Evolutionary conservation across 2,329 filamentous ascomycete species (phyloP), one percentile per base, ranked within the genome.

Genomic region (Apiospora koreana): DNA sequence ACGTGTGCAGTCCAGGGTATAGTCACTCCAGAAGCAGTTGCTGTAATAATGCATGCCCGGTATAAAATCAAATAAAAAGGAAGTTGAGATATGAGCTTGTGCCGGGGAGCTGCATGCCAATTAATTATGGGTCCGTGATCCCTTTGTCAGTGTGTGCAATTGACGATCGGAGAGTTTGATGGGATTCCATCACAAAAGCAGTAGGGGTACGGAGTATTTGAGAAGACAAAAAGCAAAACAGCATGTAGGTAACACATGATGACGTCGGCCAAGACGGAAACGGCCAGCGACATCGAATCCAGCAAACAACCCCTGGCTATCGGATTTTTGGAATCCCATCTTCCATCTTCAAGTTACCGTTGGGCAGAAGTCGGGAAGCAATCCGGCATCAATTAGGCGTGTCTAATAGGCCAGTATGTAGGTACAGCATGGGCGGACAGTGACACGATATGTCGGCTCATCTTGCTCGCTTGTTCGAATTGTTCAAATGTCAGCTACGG

Each of bases 261-360:
- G 54, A 62, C 54, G 54, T 62, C 54, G n/a, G 54, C 54, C 54
- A 62, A 62, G 54, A n/a, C 54, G 38, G 54, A 38, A 38, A 10
- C 31, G 18, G 31, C 18, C 31, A 38, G 31, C 54, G n/a, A 12
- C 38, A 41, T 41, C 9, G 41, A 16, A 62, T 62, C 10, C 31
- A 35, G 18, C 54, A 38, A 62, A 16, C 41, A 43, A 43, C 12
- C 41, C 31, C 21, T 38, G 54, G 31, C 54, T 62, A 62, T 62
- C 54, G 54, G 9, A n/a, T 62, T 62, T 62, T 62, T 62, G 54
- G 12, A 62, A 38, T 62, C 54, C 31, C 54, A 62, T 62, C 50
- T 58, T 9, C 18, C 31, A 38, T 62, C 16, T 35, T 18, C 8
- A 58, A 35, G 50, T 21, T 9, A 58, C 28, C 16, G 31, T 58